Evolutionary conservation across 805 yeast species (phyloP).

Genomic region (Pichia membranifaciens): DNA sequence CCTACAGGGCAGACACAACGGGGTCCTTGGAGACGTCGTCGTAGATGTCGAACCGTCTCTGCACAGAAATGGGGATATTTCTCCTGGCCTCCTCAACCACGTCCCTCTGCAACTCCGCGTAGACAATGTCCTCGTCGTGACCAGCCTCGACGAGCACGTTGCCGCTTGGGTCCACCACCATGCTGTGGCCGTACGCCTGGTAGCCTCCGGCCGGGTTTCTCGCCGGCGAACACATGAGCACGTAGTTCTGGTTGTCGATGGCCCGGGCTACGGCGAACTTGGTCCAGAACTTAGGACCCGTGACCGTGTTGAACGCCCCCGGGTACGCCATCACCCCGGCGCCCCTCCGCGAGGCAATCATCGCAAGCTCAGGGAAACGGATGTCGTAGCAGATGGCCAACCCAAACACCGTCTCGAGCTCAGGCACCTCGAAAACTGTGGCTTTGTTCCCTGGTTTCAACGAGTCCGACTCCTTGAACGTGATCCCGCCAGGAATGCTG

Average conservation of each 20-base stretch:
- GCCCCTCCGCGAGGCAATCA: conserved; percentile 58
- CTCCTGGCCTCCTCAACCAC: conserved; percentile 50
- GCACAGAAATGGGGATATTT: conserved; percentile 63
- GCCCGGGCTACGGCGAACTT: conserved; percentile 68
- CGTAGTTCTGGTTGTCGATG: conserved; percentile 67
- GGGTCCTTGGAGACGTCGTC: conserved; percentile 35
- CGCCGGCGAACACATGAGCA: conserved; percentile 83
- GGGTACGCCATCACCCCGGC: conserved; percentile 77
- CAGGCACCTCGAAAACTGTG: conserved; percentile 65
- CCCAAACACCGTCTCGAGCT: conserved; percentile 61
- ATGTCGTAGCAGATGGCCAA: conserved; percentile 82
- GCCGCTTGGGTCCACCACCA: conserved; percentile 61
- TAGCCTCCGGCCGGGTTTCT: conserved; percentile 55
- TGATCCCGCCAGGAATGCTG: conserved; percentile 84
- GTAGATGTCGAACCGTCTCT: conserved; percentile 67
- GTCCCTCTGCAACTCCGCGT: conserved; percentile 66
- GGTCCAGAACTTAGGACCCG: conserved; percentile 84
- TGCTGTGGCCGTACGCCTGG: conserved; percentile 63
- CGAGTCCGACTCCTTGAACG: conserved; percentile 75
- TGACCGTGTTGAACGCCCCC: conserved; percentile 78
- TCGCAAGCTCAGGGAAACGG: conserved; percentile 74
- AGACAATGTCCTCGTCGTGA: conserved; percentile 68
- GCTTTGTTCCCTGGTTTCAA: conserved; percentile 77
- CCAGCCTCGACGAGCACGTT: conserved; percentile 65
- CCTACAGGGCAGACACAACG: conserved; percentile 16